Evolutionary conservation across 495 filamentous ascomycete genomes (phyloP), one percentile per base, ranked within the genome.

Genomic region (Astrothelium subdiscretum): DNA sequence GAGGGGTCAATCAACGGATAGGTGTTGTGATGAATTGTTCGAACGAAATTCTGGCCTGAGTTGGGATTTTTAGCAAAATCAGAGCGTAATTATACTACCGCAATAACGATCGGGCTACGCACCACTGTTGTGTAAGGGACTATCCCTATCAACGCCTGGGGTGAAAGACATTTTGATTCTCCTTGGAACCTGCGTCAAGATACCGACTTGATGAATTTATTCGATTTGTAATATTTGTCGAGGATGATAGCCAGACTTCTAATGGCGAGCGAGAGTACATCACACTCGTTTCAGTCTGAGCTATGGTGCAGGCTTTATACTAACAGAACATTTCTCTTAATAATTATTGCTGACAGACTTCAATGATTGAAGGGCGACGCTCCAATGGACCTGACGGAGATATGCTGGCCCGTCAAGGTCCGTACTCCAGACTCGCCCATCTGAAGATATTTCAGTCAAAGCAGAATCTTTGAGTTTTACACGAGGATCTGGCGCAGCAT

Each of bases 1-100:
- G 26, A 58, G 15, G 69, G 63, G 43, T 69, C 60, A 62, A 74
- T 73, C 35, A 62, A 57, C 13, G 71, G 66, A 48, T 74, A 73
- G 26, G 68, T 71, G 61, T 69, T 67, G n/a, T 59, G 31, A 35
- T 65, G 64, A 15, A 62, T 35, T n/a, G 60, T 61, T 4, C 18
- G 32, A n/a, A 43, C 42, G 24, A 43, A 61, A 31, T 61, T 27
- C 15, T 10, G 4, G 11, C 48, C 48, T 54, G 48, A 54, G 20
- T 5, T 22, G 5, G 5, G 5, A 5, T 1, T 20, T n/a, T 29
- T 6, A 54, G 20, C 29, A 20, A 5, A 26, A 29, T 54, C 6
- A 54, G 48, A 27, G 20, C 8, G 5, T 26, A 29, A 10, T 29
- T 54, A 5, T 24, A 29, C 6, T 29, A 11, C n/a, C n/a, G n/a